Base-by-base conservation (phyloP, 2,329 filamentous ascomycete genomes). In the Cytospora paraplurivora region DNA sequence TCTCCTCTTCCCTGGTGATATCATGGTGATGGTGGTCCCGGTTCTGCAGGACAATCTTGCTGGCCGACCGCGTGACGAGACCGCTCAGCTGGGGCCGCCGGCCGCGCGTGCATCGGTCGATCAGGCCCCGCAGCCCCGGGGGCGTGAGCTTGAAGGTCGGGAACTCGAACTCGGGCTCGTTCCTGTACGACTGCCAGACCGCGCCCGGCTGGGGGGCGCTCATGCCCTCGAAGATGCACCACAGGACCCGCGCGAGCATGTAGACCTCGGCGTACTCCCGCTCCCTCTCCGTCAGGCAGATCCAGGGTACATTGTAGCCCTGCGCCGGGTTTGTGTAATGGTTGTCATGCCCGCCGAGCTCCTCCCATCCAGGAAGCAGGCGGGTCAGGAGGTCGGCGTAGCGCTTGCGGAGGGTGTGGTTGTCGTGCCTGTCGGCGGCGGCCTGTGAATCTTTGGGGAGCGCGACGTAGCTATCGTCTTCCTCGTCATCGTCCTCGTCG, bases 201-300 rank as follows among this genome's bases (percentile, higher is more conserved):
- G 82, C 81, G 2, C 81, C 80, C 65, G 78, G 78, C 68, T 87
- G 82, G 1, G 85, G 84, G 2, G 83, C 84, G 64, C 82, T 83
- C 69, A 82, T 80, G 21, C 83, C 84, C 70, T 88, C 85, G 62
- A 87, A 87, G 17, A 87, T 80, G 69, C 85, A 87, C 84, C 85
- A 88, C 54, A 88, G 75, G 33, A 86, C 77, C 47, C 85, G 79
- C 7, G 84, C 85, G 17, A 88, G 79, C 84, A 87, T 86, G 72
- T 86, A 88, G 1, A 86, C 84, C 71, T 85, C 82, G 21, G 84
- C 84, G 0, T 81, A 77, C 68, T 87, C 85, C 67, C 84, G 81
- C 67, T 87, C 85, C 3, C 65, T 65, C 1, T 72, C 71, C 15
- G 75, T 79, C n/a, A 87, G 76, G 59, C 79, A 81, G 5, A 80